Conservation (phyloP, 257 asterid genomes). For the Lavandula angustifolia region DNA sequence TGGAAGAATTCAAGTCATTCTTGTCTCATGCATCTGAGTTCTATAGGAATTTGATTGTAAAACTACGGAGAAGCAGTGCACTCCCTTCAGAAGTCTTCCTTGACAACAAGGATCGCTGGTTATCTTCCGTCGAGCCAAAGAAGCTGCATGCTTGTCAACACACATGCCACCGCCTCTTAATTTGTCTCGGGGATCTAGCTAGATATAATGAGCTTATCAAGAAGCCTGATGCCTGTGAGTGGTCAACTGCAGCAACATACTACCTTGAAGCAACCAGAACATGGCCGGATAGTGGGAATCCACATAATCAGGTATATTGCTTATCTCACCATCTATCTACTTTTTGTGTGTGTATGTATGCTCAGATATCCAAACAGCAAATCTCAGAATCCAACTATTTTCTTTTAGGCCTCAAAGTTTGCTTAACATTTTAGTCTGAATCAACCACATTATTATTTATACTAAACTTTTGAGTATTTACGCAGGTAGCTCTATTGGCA, state of each 20-base stretch:
- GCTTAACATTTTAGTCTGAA: slow-evolving; percentile 3
- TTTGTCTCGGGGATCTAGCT: slow-evolving; percentile 89
- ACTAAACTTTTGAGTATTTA: slow-evolving; percentile 14
- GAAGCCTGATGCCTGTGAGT: slow-evolving; percentile 52
- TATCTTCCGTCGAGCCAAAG: slow-evolving; percentile 33
- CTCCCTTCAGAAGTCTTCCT: slow-evolving; percentile 50
- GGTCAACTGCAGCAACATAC: slow-evolving; percentile 76
- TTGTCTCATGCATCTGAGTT: slow-evolving; percentile 73
- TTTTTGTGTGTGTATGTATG: not conserved
- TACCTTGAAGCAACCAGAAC: slow-evolving; percentile 73
- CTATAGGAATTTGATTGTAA: slow-evolving; percentile 50
- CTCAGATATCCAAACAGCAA: not conserved
- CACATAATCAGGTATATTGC: slow-evolving; percentile 81
- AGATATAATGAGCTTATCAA: slow-evolving; percentile 66
- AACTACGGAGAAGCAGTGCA: slow-evolving; percentile 52
- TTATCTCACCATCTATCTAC: not conserved
- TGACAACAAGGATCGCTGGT: slow-evolving; percentile 25
- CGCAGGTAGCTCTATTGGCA: slow-evolving; percentile 86
- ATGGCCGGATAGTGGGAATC: slow-evolving; percentile 87
- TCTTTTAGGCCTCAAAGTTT: not conserved
- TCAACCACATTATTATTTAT: not conserved
- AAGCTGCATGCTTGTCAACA: slow-evolving; percentile 50
- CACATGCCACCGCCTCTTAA: slow-evolving; percentile 79
- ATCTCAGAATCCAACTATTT: slow-evolving; percentile 4
- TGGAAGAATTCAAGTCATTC: slow-evolving; percentile 63